Percentiles rank a stretch among this genome's conserved stretches.
phyloP scores from a whole-genome alignment of 2,329 filamentous ascomycete species.

The Metarhizium brunneum region DNA sequence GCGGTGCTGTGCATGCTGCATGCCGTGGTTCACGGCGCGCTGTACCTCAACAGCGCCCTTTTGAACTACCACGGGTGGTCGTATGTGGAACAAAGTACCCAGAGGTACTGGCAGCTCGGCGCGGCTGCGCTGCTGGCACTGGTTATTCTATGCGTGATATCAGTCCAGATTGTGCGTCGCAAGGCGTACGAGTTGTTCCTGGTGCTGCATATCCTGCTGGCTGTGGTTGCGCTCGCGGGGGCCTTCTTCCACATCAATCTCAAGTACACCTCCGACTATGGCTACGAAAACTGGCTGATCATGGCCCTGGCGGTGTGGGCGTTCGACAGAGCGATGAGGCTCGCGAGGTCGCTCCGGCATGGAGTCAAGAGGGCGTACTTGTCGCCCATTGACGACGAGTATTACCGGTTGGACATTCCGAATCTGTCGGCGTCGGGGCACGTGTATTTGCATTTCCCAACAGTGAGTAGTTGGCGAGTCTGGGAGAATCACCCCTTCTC shows the following conservation, averaged over 20 bases:
- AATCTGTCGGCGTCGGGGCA: too few relatives aligned
- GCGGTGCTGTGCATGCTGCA: too few relatives aligned
- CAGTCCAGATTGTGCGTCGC: constrained; percentile 16
- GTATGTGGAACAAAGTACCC: too few relatives aligned
- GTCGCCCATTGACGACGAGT: too few relatives aligned
- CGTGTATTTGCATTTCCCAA: not conserved
- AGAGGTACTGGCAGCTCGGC: too few relatives aligned
- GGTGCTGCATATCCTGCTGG: constrained; percentile 28
- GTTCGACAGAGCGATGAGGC: constrained; percentile 14
- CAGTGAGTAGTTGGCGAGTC: constrained; percentile 13
- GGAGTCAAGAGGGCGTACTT: too few relatives aligned
- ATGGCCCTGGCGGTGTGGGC: constrained; percentile 16
- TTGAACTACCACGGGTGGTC: too few relatives aligned
- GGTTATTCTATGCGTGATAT: too few relatives aligned
- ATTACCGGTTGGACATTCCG: too few relatives aligned
- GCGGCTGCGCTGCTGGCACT: too few relatives aligned
- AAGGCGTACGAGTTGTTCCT: constrained; percentile 34
- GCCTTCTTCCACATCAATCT: constrained; percentile 31
- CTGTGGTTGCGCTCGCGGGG: constrained; percentile 29
- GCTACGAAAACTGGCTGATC: constrained; percentile 27
- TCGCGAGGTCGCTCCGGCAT: not conserved
- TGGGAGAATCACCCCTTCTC: constrained; percentile 25
- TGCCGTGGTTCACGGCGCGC: too few relatives aligned
- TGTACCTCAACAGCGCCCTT: too few relatives aligned
- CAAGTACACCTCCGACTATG: constrained; percentile 28